A percentile compares a stretch with the other conserved stretches of the same genome.
Evolutionary conservation across 2,329 filamentous ascomycete genomes (phyloP).

Genomic region (Aspergillus novoparasiticus): DNA sequence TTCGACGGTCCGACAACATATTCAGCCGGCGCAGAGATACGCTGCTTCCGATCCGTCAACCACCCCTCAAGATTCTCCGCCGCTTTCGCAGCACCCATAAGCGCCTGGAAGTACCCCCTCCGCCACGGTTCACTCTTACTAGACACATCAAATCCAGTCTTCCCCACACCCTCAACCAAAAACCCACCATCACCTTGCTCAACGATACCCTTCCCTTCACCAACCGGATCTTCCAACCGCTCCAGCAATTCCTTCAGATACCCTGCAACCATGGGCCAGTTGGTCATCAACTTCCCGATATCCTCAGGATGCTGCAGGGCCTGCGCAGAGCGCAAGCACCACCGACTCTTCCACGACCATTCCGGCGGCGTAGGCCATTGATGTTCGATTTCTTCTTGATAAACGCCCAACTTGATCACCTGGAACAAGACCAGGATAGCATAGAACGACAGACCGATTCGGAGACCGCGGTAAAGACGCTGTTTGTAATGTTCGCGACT

Average conservation of each 20-base stretch:
- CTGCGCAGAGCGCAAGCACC: slow-evolving; percentile 66
- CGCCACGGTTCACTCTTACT: slow-evolving; percentile 81
- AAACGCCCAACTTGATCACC: slow-evolving; percentile 65
- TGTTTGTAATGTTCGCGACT: slow-evolving; percentile 54
- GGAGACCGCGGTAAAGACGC: slow-evolving; percentile 64
- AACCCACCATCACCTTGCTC: slow-evolving; percentile 57
- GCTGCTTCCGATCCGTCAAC: slow-evolving; percentile 68
- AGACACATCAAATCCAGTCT: slow-evolving; percentile 67
- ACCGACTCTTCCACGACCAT: slow-evolving; percentile 73
- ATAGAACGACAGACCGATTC: slow-evolving; percentile 72
- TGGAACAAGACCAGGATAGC: slow-evolving; percentile 62
- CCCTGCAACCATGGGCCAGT: slow-evolving; percentile 70
- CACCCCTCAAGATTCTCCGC: slow-evolving; percentile 82
- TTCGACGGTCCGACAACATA: slow-evolving; percentile 83
- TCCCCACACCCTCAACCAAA: slow-evolving; percentile 57
- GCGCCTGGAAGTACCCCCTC: slow-evolving; percentile 78
- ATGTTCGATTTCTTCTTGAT: slow-evolving; percentile 75
- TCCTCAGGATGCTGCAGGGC: slow-evolving; percentile 61
- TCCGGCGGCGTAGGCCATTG: slow-evolving; percentile 79
- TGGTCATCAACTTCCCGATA: slow-evolving; percentile 56
- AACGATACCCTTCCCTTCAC: slow-evolving; percentile 68
- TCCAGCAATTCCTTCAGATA: slow-evolving; percentile 62
- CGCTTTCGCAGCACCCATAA: slow-evolving; percentile 75
- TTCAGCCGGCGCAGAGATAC: slow-evolving; percentile 69
- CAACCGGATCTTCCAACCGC: slow-evolving; percentile 67